Evolutionary conservation across 2,329 filamentous ascomycete genomes (phyloP).

Genomic region (Amesomyces nigricolor): DNA sequence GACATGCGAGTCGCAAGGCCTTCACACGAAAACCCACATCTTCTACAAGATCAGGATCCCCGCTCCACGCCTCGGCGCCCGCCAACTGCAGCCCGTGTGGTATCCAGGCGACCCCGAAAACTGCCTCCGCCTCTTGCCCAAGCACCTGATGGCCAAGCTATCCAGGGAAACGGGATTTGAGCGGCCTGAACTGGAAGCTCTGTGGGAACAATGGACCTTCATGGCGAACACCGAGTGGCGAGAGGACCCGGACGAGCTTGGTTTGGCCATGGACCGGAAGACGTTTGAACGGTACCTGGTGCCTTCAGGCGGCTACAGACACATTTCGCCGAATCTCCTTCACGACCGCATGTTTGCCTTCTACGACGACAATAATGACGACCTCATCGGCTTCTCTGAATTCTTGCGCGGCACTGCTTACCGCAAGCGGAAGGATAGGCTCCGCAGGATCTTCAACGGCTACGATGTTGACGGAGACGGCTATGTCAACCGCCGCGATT

Average conservation of each 20-base stretch:
- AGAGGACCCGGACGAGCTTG: slow-evolving; percentile 70
- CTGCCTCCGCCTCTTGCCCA: slow-evolving; percentile 61
- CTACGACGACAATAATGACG: slow-evolving; percentile 87
- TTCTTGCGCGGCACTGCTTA: slow-evolving; percentile 79
- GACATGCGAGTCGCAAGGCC: slow-evolving; percentile 72
- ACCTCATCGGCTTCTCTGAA: slow-evolving; percentile 85
- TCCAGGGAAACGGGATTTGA: slow-evolving; percentile 73
- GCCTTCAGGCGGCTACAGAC: slow-evolving; percentile 72
- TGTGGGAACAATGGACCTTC: slow-evolving; percentile 96
- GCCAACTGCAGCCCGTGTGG: slow-evolving; percentile 76
- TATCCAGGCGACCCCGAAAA: slow-evolving; percentile 82
- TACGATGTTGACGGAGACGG: slow-evolving; percentile 90
- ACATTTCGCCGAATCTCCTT: slow-evolving; percentile 78
- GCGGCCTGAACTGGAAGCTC: slow-evolving; percentile 79
- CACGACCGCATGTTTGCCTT: slow-evolving; percentile 96
- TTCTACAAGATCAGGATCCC: slow-evolving; percentile 96
- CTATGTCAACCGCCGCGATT: slow-evolving; percentile 78
- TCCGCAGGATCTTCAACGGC: slow-evolving; percentile 72
- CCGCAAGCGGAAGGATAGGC: slow-evolving; percentile 60
- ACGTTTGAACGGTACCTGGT: slow-evolving; percentile 91
- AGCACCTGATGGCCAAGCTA: slow-evolving; percentile 61
- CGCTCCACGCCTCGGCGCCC: slow-evolving; percentile 73
- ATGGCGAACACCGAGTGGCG: slow-evolving; percentile 82
- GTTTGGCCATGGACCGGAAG: slow-evolving; percentile 81
- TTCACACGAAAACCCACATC: slow-evolving; percentile 84